phyloP scores from a whole-genome alignment of 352 stramenopile genomes.

The Peronospora farinosa region DNA sequence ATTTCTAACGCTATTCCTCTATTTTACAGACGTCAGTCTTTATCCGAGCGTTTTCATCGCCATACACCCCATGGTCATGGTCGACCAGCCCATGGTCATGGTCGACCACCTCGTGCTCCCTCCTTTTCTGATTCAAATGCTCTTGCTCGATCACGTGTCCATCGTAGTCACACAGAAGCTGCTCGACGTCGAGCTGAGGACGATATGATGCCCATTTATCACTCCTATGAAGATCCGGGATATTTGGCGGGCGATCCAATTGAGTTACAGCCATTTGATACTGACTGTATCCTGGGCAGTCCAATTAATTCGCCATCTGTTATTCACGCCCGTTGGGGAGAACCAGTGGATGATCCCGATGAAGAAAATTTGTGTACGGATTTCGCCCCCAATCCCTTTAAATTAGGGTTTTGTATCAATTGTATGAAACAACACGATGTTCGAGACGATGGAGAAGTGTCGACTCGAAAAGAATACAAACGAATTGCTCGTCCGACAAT shows the following conservation, averaged over 20 bases:
- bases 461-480: slow-evolving; percentile 73
- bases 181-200: slow-evolving; percentile 26
- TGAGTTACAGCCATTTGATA: slow-evolving; percentile 65
- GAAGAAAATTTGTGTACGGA: slow-evolving; percentile 76
- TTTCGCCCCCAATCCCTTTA: slow-evolving; percentile 80
- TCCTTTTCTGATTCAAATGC: slow-evolving; percentile 24
- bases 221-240: slow-evolving; percentile 74
- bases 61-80: background rate
- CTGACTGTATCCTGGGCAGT: slow-evolving; percentile 70
- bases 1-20: slow-evolving; percentile 11
- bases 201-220: slow-evolving; percentile 45
- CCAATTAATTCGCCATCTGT: slow-evolving; percentile 68
- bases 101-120: slow-evolving; percentile 16
- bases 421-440: slow-evolving; percentile 87
- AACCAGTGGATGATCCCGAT: slow-evolving; percentile 75
- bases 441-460: slow-evolving; percentile 57
- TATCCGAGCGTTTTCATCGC: slow-evolving; percentile 33
- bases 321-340: slow-evolving; percentile 82
- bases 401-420: slow-evolving; percentile 85
- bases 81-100: background rate
- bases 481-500: slow-evolving; percentile 68
- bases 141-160: slow-evolving; percentile 17
- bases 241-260: slow-evolving; percentile 48
- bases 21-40: slow-evolving; percentile 23
- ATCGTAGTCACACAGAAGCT: slow-evolving; percentile 31